Conservation (phyloP, 148 eudicot species). For the Agrostemma githago region DNA sequence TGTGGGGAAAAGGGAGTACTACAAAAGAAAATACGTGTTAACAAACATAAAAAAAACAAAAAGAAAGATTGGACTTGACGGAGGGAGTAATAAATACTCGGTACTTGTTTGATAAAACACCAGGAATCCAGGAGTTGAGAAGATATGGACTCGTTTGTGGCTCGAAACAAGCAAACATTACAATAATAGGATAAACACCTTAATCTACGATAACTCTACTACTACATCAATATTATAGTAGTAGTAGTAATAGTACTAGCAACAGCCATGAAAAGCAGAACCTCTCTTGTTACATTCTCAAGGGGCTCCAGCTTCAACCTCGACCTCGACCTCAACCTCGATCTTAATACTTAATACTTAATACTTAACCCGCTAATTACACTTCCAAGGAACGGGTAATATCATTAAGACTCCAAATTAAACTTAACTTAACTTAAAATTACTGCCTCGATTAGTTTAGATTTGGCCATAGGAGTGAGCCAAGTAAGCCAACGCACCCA, state of each 20-base stretch:
- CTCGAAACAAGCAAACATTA: too few relatives aligned
- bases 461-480: constrained; percentile 87
- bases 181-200: too few relatives aligned
- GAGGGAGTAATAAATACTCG: too few relatives aligned
- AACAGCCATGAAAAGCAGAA: constrained; percentile 29
- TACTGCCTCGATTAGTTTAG: constrained; percentile 8
- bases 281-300: constrained; percentile 26
- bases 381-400: constrained; percentile 11
- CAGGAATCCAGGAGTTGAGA: too few relatives aligned
- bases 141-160: too few relatives aligned
- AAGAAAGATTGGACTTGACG: too few relatives aligned
- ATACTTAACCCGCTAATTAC: constrained; percentile 25
- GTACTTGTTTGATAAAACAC: too few relatives aligned
- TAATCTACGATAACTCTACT: background rate
- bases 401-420: background rate
- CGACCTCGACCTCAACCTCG: background rate
- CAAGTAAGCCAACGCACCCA: constrained; percentile 71
- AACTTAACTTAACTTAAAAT: background rate
- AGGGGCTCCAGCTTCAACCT: constrained; percentile 33
- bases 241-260: too few relatives aligned
- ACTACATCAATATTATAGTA: too few relatives aligned
- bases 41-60: too few relatives aligned
- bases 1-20: too few relatives aligned
- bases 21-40: too few relatives aligned
- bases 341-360: constrained; percentile 7